Evolutionary conservation across 768 basidiomycete genomes (phyloP).

Genomic region (Lactarius tabidus): DNA sequence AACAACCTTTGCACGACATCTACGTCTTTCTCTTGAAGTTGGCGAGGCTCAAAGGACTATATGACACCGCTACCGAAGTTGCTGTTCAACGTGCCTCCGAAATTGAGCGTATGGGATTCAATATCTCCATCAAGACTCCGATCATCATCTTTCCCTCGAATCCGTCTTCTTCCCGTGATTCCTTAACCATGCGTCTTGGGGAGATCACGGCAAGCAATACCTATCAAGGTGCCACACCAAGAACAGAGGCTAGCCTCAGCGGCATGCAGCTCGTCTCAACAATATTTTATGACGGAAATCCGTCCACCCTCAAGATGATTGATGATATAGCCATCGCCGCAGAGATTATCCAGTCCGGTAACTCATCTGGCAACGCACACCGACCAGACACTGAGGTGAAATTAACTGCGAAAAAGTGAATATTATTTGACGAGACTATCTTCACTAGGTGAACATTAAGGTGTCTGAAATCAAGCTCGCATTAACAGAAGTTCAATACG

Average conservation of each 20-base stretch:
- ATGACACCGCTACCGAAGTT: slow-evolving; percentile 89
- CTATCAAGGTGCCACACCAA: slow-evolving; percentile 54
- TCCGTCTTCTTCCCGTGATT: slow-evolving; percentile 56
- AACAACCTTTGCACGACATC: slow-evolving; percentile 85
- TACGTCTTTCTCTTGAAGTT: slow-evolving; percentile 81
- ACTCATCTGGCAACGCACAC: slow-evolving; percentile 48
- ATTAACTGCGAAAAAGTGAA: background rate
- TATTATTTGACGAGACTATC: background rate
- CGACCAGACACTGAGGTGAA: slow-evolving; percentile 75
- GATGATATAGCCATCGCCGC: slow-evolving; percentile 81
- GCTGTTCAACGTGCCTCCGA: slow-evolving; percentile 92
- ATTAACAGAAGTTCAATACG: slow-evolving; percentile 82
- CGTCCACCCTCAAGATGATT: slow-evolving; percentile 74
- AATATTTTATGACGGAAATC: slow-evolving; percentile 44
- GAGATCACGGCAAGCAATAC: slow-evolving; percentile 81
- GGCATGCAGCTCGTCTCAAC: slow-evolving; percentile 83
- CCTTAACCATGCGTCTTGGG: slow-evolving; percentile 78
- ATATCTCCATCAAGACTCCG: slow-evolving; percentile 86
- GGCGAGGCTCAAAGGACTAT: slow-evolving; percentile 86
- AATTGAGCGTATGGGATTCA: slow-evolving; percentile 91
- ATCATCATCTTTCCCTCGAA: slow-evolving; percentile 85
- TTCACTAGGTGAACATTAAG: slow-evolving; percentile 55
- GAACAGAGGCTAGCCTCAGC: slow-evolving; percentile 67
- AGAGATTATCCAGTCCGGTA: slow-evolving; percentile 59
- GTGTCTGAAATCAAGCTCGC: slow-evolving; percentile 83